Conservation (phyloP, 1,139 yeast species). For the Saccharomycopsis crataegensis region DNA sequence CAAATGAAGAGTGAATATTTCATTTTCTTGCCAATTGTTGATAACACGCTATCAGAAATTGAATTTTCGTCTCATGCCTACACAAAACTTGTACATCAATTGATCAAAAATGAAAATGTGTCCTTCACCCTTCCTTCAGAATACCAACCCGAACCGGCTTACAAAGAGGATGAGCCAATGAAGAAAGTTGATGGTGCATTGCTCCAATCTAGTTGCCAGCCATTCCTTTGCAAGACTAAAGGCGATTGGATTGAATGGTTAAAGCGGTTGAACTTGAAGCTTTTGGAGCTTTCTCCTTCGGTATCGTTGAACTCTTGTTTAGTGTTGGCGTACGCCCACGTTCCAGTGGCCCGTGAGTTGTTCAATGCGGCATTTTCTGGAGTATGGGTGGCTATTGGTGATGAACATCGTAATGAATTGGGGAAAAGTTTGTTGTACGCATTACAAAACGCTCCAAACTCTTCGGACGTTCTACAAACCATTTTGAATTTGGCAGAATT, state of each 20-base stretch:
- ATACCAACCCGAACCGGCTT: conserved; percentile 10
- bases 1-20: conserved; percentile 82
- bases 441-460: conserved; percentile 80
- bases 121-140: conserved; percentile 12
- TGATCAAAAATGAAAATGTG: conserved; percentile 62
- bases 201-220: conserved; percentile 84
- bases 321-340: conserved; percentile 78
- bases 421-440: conserved; percentile 84
- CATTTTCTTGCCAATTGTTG: conserved; percentile 82
- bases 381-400: conserved; percentile 90
- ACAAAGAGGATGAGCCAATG: conserved; percentile 12
- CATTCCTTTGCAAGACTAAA: conserved; percentile 77
- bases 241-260: conserved; percentile 99
- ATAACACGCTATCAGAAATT: conserved; percentile 56
- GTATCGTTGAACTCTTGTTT: conserved; percentile 94
- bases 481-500: conserved; percentile 86
- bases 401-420: conserved; percentile 88
- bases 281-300: conserved; percentile 88
- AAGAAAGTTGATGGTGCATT: conserved; percentile 57
- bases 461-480: conserved; percentile 93
- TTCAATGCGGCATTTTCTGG: conserved; percentile 95
- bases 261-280: conserved; percentile 73
- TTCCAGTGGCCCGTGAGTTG: conserved; percentile 82
- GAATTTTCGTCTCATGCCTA: conserved; percentile 65
- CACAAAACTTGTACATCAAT: conserved; percentile 72